Base-by-base conservation (phyloP, 306 rosid genomes). In the Sophora flavescens region DNA sequence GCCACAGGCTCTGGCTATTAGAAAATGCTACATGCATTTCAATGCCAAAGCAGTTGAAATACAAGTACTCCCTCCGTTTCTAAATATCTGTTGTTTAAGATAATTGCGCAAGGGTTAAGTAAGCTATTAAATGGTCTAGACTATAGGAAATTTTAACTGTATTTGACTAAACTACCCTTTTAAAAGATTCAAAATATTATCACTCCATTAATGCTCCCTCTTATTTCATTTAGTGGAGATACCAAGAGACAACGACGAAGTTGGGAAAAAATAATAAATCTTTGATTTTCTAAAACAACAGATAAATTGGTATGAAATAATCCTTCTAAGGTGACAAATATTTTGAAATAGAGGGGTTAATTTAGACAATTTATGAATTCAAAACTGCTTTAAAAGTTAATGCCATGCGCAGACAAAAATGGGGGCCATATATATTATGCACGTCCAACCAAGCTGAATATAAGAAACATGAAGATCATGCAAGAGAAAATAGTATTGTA, bases 41-140 rank as follows among this genome's bases (percentile, higher is more conserved):
- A 70, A 54, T 38, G 62, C 47, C 35, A 61, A 69, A 75, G 58
- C 54, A 66, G 57, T 61, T 80, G 63, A 65, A 70, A 47, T 52
- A 56, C 45, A 80, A 74, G 32, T 22, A 48, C 51, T 33, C 12
- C 33, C 59, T 14, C 48, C 16, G 33, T 30, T 45, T 59, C 16
- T 45, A 70, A 70, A 72, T 72, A 58, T 41, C 26, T 41, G 11
- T 47, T 2, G 44, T 75, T 75, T 48, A 36, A 50, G 18, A 17
- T 47, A 62, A 74, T 74, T 47, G 38, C 26, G 17, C 33, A 17
- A 33, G 41, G 15, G 62, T 33, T 30, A 33, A 74, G 53, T 47
- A 45, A 42, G 6, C 54, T 72, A 14, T 42, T 42, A 54, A 58
- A 57, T 42, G 41, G 22, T 33, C 51, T 47, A 0, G 7, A 48